These are phyloP conservation scores for Perilla frutescens DNA, from an alignment of 257 asterid genomes.

Conservation along the genomic window DNA sequence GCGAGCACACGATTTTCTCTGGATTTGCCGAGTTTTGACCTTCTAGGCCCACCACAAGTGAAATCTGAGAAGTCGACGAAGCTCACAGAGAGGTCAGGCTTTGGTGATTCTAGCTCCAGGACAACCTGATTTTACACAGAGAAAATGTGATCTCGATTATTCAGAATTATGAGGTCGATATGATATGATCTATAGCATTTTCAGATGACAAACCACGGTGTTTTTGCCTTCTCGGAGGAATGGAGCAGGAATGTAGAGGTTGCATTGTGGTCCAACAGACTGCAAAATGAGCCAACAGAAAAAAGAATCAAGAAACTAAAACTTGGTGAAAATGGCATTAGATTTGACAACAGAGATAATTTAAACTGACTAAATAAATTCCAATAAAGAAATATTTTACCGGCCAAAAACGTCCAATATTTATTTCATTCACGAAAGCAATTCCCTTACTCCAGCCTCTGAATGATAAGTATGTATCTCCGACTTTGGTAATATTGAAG, in stretches of 20 bases:
- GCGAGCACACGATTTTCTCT: constrained; percentile 18
- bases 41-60: constrained; percentile 52
- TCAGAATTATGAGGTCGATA: not conserved
- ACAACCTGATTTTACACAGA: constrained; percentile 55
- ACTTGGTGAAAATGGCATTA: not conserved
- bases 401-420: constrained; percentile 95
- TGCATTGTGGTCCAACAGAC: constrained; percentile 94
- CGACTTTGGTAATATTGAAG: constrained; percentile 56
- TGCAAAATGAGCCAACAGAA: constrained; percentile 48
- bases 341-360: not conserved
- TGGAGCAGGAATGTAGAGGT: constrained; percentile 90
- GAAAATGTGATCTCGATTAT: no score
- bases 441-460: constrained; percentile 92
- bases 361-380: not conserved
- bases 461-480: constrained; percentile 83
- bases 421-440: constrained; percentile 72
- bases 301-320: not conserved
- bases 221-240: constrained; percentile 74
- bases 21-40: constrained; percentile 36
- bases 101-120: constrained; percentile 75
- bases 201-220: constrained; percentile 59
- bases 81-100: constrained; percentile 54
- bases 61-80: constrained; percentile 71
- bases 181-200: not conserved
- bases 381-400: constrained; percentile 41